Evolutionary conservation across 306 rosid species (phyloP), one percentile per base, ranked within the genome.

Genomic region (peach (Prunus persica)): DNA sequence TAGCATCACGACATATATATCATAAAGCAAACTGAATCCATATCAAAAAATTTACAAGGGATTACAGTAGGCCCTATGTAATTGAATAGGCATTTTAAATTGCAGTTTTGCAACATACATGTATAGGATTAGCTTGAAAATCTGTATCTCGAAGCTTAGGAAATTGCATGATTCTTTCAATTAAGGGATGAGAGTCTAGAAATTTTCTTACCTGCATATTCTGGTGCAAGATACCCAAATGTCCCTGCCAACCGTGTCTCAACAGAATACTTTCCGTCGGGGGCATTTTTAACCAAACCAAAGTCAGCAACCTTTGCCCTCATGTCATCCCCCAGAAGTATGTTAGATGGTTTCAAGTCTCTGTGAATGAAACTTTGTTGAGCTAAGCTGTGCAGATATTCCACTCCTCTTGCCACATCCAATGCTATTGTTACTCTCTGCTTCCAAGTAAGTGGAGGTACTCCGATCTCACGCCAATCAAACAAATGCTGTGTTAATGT

Each of bases 181-280:
- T 41, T 24, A 4, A 41, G 14, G 14, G 5, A 69, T 63, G 70
- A 41, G 28, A n/a, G 52, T 49, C 51, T 32, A 56, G 50, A 79
- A 68, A 18, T 71, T 75, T 66, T 66, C 77, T 78, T 89, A 93
- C 98, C 97, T 55, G 97, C 98, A 78, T 93, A 93, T 77, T 93
- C 97, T 50, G 98, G 98, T 69, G 98, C 98, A 38, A 93, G 89
- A 86, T 93, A 93, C 22, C 98, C 97, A n/a, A 93, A 93, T 19
- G 98, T 93, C 82, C 98, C 98, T 1, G 97, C 98, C 87, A 94
- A 83, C 69, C 91, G 79, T 14, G 98, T 94, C 84, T 91, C 97
- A 8, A 94, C 86, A 8, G 96, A 94, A 73, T 86, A 81, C 80
- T 90, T 91, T 28, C 98, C 98, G 6, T 94, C 97, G 0, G 96